Evolutionary conservation across 2,329 filamentous ascomycete species (phyloP).

Genomic region (Paraphoma sp.): DNA sequence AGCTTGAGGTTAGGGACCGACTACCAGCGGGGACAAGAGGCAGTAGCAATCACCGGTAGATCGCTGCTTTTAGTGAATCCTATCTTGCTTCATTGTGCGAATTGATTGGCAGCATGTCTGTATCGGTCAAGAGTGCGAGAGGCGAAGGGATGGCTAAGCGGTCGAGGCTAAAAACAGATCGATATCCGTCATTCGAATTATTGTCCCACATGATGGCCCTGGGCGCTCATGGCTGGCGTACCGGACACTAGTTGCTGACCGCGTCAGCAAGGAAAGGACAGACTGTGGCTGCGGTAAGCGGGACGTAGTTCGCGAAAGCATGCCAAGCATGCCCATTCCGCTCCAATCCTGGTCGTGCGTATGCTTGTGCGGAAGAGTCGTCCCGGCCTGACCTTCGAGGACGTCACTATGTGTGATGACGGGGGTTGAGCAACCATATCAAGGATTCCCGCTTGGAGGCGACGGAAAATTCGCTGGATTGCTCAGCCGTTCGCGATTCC

Average conservation of each 20-base stretch:
- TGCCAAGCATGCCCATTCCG: conserved; percentile 23
- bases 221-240: conserved; percentile 19
- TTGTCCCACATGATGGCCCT: conserved; percentile 22
- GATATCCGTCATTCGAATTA: conserved; percentile 17
- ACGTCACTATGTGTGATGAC: neutral
- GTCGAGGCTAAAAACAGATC: conserved; percentile 18
- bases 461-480: conserved; percentile 84
- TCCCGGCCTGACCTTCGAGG: neutral
- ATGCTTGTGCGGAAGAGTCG: neutral
- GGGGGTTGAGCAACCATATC: neutral
- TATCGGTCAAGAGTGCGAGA: no score
- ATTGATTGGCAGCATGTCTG: neutral
- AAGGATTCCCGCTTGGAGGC: conserved; percentile 69
- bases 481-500: conserved; percentile 79
- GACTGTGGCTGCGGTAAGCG: conserved; percentile 31
- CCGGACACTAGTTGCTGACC: conserved; percentile 43
- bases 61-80: neutral
- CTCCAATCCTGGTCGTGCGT: conserved; percentile 3
- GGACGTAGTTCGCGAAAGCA: conserved; percentile 14
- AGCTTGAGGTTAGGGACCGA: no score
- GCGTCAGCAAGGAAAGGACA: conserved; percentile 29
- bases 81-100: neutral
- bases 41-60: no score
- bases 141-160: conserved; percentile 1
- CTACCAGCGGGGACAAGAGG: no score